Evolutionary conservation across 108 stramenopile genomes (phyloP).

Genomic region (Bacterosira constricta): DNA sequence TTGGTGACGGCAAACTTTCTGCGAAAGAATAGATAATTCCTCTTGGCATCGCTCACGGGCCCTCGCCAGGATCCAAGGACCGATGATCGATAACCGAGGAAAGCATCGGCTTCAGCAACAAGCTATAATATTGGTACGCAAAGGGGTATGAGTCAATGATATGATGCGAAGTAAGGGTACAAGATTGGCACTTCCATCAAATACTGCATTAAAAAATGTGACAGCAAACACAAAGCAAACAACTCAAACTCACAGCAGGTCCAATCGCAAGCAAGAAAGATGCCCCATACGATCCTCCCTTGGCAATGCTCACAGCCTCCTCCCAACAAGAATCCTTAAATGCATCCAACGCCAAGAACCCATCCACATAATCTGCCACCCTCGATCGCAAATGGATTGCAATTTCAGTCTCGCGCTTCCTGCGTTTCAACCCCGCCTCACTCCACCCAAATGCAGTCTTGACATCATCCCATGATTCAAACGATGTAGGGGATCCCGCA

Average conservation of each 20-base stretch:
- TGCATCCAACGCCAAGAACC: constrained; percentile 31
- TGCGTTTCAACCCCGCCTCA: constrained; percentile 22
- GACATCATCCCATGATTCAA: constrained; percentile 35
- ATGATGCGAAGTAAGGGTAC: background rate
- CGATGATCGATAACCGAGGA: constrained; percentile 41
- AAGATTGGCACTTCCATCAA: background rate
- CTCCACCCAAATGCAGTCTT: constrained; percentile 30
- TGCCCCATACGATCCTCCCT: constrained; percentile 43
- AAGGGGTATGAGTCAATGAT: background rate
- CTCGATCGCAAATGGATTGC: constrained; percentile 31
- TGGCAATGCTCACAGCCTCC: constrained; percentile 48
- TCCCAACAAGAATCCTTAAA: constrained; percentile 34
- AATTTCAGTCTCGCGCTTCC: constrained; percentile 46
- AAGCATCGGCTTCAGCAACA: constrained; percentile 47
- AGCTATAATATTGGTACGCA: constrained; percentile 10
- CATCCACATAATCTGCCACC: constrained; percentile 45
- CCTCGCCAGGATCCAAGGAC: constrained; percentile 45
- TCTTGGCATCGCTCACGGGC: constrained; percentile 27
- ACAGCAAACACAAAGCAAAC: background rate
- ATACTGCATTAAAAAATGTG: background rate
- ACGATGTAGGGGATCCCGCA: constrained; percentile 7
- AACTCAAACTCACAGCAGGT: constrained; percentile 28
- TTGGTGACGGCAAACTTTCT: constrained; percentile 28
- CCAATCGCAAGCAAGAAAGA: constrained; percentile 48
- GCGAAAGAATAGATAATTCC: constrained; percentile 19